Evolutionary conservation across 257 asterid species (phyloP).

Genomic region (Handroanthus guayacan): DNA sequence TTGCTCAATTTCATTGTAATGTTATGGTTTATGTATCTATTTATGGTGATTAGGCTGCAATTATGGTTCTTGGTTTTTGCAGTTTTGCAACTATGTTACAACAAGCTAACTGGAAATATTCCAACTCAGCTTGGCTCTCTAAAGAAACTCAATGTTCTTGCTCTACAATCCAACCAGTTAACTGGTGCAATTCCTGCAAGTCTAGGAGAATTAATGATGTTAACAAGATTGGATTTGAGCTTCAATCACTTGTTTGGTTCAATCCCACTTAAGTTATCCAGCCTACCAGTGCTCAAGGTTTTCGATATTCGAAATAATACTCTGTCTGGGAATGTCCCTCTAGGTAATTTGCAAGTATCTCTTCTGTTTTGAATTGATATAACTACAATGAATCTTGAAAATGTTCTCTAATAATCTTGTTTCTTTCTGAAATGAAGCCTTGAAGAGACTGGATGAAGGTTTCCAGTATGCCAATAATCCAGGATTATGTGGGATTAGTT

Average conservation of each 20-base stretch:
- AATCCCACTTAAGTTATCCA: slow-evolving; percentile 69
- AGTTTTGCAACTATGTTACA: slow-evolving; percentile 93
- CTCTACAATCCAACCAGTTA: slow-evolving; percentile 83
- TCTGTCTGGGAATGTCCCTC: slow-evolving; percentile 91
- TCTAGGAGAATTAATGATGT: slow-evolving; percentile 62
- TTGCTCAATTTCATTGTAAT: neutral
- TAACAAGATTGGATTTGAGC: slow-evolving; percentile 90
- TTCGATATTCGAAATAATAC: slow-evolving; percentile 85
- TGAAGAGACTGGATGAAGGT: slow-evolving; percentile 84
- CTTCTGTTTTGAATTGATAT: neutral
- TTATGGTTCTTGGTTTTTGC: slow-evolving; percentile 37
- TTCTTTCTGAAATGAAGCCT: slow-evolving; percentile 51
- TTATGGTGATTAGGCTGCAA: neutral
- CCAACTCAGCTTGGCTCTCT: slow-evolving; percentile 77
- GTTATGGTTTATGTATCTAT: neutral
- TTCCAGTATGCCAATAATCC: slow-evolving; percentile 79
- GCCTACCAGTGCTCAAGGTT: slow-evolving; percentile 60
- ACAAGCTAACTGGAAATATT: slow-evolving; percentile 74
- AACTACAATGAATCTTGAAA: neutral
- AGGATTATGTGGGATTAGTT: slow-evolving; percentile 75
- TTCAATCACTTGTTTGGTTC: slow-evolving; percentile 80
- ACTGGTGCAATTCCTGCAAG: slow-evolving; percentile 94
- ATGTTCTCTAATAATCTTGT: slow-evolving; percentile 15
- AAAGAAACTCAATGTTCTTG: slow-evolving; percentile 80
- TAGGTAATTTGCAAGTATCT: slow-evolving; percentile 53